phyloP scores from a whole-genome alignment of 371 early-diverging fungal species.

The Syncephalastrum monosporum region DNA sequence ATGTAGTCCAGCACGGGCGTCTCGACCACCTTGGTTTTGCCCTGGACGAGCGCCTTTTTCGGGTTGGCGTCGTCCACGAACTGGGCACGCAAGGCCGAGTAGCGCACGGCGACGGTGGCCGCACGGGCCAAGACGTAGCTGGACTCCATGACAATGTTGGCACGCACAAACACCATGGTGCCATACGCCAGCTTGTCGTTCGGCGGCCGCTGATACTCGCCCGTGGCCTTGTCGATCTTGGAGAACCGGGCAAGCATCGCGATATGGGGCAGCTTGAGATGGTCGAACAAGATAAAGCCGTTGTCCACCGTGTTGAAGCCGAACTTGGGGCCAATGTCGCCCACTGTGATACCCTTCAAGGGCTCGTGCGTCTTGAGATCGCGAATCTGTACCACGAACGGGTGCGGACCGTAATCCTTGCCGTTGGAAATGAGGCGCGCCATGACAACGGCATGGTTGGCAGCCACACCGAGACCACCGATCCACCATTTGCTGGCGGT shows the following conservation, averaged over 20 bases:
- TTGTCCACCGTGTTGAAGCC: conserved; percentile 84
- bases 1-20: conserved; percentile 79
- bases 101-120: conserved; percentile 77
- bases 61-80: conserved; percentile 66
- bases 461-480: conserved; percentile 81
- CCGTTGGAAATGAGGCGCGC: conserved; percentile 72
- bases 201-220: conserved; percentile 72
- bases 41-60: conserved; percentile 34
- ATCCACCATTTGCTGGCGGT: conserved; percentile 89
- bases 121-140: conserved; percentile 73
- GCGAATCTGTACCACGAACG: conserved; percentile 78
- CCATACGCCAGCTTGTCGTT: conserved; percentile 80
- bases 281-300: conserved; percentile 78
- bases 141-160: conserved; percentile 51
- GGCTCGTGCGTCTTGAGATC: conserved; percentile 62
- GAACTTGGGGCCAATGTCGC: conserved; percentile 81
- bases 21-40: conserved; percentile 45
- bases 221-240: conserved; percentile 61
- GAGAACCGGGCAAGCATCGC: conserved; percentile 74
- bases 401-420: conserved; percentile 72
- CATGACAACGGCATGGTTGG: conserved; percentile 81
- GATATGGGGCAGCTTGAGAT: conserved; percentile 69
- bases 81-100: conserved; percentile 79
- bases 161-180: conserved; percentile 80
- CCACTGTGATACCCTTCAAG: conserved; percentile 69